These are phyloP conservation scores for Mrakia blollopis DNA, from an alignment of 768 basidiomycete species.

Conservation along the genomic window DNA sequence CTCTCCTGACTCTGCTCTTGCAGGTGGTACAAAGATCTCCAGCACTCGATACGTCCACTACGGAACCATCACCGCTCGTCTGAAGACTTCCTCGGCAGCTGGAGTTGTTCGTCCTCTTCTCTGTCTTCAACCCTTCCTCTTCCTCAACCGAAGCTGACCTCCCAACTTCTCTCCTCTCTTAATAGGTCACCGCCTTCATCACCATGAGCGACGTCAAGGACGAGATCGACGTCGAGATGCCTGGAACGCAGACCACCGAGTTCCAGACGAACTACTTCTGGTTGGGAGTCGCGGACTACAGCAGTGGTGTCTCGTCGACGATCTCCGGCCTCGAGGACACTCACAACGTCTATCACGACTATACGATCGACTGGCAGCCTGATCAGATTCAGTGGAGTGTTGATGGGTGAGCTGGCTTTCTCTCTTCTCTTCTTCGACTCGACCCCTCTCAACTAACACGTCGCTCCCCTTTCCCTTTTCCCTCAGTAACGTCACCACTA, in stretches of 20 bases:
- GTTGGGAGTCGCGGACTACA: conserved; percentile 11
- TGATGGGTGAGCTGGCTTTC: conserved; percentile 41
- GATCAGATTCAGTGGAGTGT: conserved; percentile 34
- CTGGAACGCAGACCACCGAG: not conserved
- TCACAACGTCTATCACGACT: conserved; percentile 25
- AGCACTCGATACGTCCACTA: conserved; percentile 79
- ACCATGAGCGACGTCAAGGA: conserved; percentile 65
- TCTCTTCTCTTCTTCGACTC: not conserved
- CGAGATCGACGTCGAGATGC: conserved; percentile 56
- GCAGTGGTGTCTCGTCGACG: not conserved
- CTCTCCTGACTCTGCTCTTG: too few relatives aligned
- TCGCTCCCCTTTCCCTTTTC: not conserved
- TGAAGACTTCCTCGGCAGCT: conserved; percentile 64
- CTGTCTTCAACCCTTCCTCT: too few relatives aligned
- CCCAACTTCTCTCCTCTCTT: too few relatives aligned
- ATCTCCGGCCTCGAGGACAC: conserved; percentile 22
- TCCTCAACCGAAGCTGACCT: too few relatives aligned
- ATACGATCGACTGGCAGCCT: conserved; percentile 33
- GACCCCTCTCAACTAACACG: not conserved
- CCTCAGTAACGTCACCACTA: conserved; percentile 56
- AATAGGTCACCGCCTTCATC: conserved; percentile 51
- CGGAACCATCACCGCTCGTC: conserved; percentile 56
- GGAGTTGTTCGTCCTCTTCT: conserved; percentile 56
- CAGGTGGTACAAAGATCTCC: conserved; percentile 65
- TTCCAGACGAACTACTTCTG: conserved; percentile 33